Evolutionary conservation across 768 basidiomycete species (phyloP).

Genomic region (Boletus pseudo-olivaceus): DNA sequence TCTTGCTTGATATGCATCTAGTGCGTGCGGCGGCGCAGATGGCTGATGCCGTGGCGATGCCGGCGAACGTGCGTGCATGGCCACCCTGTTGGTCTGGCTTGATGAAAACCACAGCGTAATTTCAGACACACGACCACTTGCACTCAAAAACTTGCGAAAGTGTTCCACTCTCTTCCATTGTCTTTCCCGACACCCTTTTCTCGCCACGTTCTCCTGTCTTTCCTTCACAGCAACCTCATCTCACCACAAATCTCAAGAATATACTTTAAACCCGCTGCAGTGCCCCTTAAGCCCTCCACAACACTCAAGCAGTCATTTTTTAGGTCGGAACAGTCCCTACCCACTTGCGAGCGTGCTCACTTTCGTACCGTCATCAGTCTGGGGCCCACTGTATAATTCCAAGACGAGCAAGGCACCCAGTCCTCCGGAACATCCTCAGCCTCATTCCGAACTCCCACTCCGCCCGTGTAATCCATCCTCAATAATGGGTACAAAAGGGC

Average conservation of each 20-base stretch:
- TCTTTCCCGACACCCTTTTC: conserved; percentile 3
- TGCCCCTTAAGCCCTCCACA: conserved; percentile 13
- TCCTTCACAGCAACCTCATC: conserved; percentile 8
- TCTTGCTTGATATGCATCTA: conserved; percentile 28
- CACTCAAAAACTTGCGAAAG: conserved; percentile 24
- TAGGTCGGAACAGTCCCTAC: conserved; percentile 9
- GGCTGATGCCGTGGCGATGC: conserved; percentile 24
- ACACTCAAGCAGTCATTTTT: not conserved
- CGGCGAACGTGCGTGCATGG: conserved; percentile 38
- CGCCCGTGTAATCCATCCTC: not conserved
- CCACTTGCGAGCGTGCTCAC: conserved; percentile 3
- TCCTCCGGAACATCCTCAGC: not conserved
- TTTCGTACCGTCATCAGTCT: conserved; percentile 4
- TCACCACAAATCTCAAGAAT: not conserved
- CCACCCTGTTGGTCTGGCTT: conserved; percentile 24
- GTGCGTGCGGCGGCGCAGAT: conserved; percentile 10
- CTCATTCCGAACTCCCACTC: not conserved
- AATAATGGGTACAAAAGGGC: conserved; percentile 63
- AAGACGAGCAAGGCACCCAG: not conserved
- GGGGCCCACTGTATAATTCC: not conserved
- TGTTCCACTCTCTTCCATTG: conserved; percentile 12
- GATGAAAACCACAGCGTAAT: conserved; percentile 27
- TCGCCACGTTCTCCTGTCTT: not conserved
- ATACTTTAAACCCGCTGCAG: conserved; percentile 8
- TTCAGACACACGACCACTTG: conserved; percentile 37